Evolutionary conservation across 768 basidiomycete species (phyloP), one percentile per base, ranked within the genome.

Genomic region (Mycena maculata): DNA sequence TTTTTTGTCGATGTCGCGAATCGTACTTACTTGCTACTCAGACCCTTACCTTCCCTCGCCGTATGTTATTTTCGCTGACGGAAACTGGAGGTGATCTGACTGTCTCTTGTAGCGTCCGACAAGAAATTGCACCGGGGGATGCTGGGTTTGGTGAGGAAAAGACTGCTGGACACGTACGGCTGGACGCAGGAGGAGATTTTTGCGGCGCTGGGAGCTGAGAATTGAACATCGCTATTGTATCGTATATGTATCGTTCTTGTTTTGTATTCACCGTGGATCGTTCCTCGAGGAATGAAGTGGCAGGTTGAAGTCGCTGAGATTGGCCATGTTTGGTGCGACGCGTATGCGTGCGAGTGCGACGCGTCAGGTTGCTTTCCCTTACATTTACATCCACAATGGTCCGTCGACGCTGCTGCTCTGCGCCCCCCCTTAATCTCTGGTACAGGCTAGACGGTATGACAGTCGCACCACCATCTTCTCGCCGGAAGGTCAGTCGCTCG

Each of bases 391-490:
- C n/a, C 75, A 88, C 88, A 87, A 87, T 87, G 75, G 28, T 85
- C 74, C 64, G n/a, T 23, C n/a, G 12, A 22, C 53, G 53, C 63
- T 25, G 30, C 25, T 62, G 33, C 33, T n/a, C 16, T 27, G 16
- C 13, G 10, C 25, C 54, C 20, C 47, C 55, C 70, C 42, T 67
- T 68, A 13, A 57, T 33, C 7, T 1, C 52, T 41, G 31, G 1
- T 27, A 28, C 50, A 95, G 95, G 93, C 95, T 73, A 90, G 95
- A 87, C 87, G 95, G 84, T 97, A 97, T 79, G 95, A 97, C 79
- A 96, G 95, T 82, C 91, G 95, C 73, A 99, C 96, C 72, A 99
- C 97, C 67, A 99, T 98, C 83, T 99, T 99, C 89, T 98, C 96
- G 58, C 97, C 97, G 36, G 97, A 99, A 82, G 97, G 97, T 92